Percentiles rank a stretch among this genome's conserved stretches.
Evolutionary conservation across 2,329 filamentous ascomycete species (phyloP).

Genomic region (Ophiocordyceps camponoti-floridani): DNA sequence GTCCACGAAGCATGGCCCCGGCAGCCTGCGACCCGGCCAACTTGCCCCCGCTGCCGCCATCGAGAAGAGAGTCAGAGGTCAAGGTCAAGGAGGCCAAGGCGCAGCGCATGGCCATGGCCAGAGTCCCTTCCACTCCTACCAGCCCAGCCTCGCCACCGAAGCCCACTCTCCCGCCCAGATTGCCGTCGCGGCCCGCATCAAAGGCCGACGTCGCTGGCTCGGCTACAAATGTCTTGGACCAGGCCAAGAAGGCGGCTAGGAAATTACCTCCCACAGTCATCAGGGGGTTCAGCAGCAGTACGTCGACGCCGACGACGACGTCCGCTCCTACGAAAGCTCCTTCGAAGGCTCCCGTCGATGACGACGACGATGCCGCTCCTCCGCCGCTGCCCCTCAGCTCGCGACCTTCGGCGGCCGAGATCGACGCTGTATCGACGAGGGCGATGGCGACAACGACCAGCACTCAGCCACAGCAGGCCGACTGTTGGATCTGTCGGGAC

Average conservation of each 20-base stretch:
- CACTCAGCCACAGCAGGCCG: slow-evolving; percentile 9
- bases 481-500: slow-evolving; percentile 74
- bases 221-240: background rate
- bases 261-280: slow-evolving; percentile 4
- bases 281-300: slow-evolving; percentile 7
- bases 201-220: slow-evolving; percentile 6
- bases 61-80: slow-evolving; percentile 33
- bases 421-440: slow-evolving; percentile 23
- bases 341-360: slow-evolving; percentile 1
- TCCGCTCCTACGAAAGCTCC: background rate
- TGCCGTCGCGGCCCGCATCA: slow-evolving; percentile 30
- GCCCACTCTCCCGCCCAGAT: slow-evolving; percentile 23
- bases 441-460: slow-evolving; percentile 10
- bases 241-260: slow-evolving; percentile 2
- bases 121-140: slow-evolving; percentile 9
- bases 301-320: background rate
- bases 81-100: slow-evolving; percentile 13
- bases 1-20: slow-evolving; percentile 28
- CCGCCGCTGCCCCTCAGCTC: slow-evolving; percentile 34
- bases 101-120: slow-evolving; percentile 1
- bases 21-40: slow-evolving; percentile 37
- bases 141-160: slow-evolving; percentile 10
- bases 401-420: slow-evolving; percentile 32
- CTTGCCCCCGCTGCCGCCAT: slow-evolving; percentile 38
- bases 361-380: slow-evolving; percentile 19